These are phyloP conservation scores for Aristolochia californica DNA, from an alignment of 164 flowering plant genomes.

Conservation along the genomic window DNA sequence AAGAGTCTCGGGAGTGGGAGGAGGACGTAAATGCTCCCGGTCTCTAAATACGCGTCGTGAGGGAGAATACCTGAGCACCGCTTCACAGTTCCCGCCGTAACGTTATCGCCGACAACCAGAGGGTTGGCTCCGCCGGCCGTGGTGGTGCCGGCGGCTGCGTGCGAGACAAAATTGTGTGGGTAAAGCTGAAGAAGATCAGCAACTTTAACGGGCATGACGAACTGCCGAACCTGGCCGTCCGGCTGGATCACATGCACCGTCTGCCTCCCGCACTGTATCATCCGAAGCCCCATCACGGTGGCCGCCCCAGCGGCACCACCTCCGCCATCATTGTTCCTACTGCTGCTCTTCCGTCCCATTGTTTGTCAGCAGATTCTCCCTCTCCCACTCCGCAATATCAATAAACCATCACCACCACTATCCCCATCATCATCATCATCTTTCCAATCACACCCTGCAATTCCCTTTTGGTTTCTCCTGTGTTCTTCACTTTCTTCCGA, in stretches of 20 bases:
- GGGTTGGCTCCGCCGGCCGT: not conserved
- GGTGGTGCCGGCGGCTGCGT: constrained; percentile 5
- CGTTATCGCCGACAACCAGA: not conserved
- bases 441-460: not conserved
- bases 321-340: not conserved
- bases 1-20: constrained; percentile 14
- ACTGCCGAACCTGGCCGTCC: constrained; percentile 13
- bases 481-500: not conserved
- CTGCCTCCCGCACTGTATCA: constrained; percentile 16
- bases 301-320: constrained; percentile 1
- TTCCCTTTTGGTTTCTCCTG: not conserved
- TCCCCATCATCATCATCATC: not conserved
- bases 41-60: constrained; percentile 9
- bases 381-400: too few species aligned
- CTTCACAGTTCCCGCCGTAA: not conserved
- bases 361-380: not conserved
- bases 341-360: constrained; percentile 7
- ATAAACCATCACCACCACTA: not conserved
- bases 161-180: constrained; percentile 12
- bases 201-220: constrained; percentile 8
- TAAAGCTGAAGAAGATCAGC: constrained; percentile 10
- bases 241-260: constrained; percentile 12
- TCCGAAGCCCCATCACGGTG: constrained; percentile 13
- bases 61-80: constrained; percentile 7
- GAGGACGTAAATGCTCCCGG: constrained; percentile 10